Conservation (phyloP, 2,329 filamentous ascomycete species). For the Sarocladiaceae sp. region DNA sequence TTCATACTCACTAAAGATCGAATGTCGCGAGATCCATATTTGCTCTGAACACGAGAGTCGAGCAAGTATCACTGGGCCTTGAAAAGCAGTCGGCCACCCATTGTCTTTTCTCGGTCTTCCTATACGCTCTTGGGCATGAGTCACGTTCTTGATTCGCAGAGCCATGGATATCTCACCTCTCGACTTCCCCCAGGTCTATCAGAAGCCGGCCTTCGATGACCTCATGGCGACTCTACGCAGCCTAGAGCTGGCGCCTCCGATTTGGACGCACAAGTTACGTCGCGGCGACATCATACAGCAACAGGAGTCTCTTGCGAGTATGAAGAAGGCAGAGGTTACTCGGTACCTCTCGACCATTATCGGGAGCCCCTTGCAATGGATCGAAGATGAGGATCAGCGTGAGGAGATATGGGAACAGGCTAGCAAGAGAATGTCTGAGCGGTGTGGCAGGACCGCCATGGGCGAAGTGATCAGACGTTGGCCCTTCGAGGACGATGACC, state of each 20-base stretch:
- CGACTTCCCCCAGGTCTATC: slow-evolving; percentile 80
- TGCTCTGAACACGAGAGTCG: background rate
- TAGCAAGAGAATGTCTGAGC: slow-evolving; percentile 74
- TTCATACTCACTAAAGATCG: too few relatives aligned
- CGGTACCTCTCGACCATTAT: slow-evolving; percentile 68
- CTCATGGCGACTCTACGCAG: slow-evolving; percentile 63
- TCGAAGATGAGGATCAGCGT: slow-evolving; percentile 59
- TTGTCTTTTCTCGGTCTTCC: background rate
- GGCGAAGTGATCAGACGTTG: slow-evolving; percentile 52
- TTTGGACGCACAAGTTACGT: slow-evolving; percentile 54
- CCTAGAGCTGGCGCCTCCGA: slow-evolving; percentile 62
- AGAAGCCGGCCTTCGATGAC: slow-evolving; percentile 61
- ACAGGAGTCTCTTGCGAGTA: slow-evolving; percentile 34
- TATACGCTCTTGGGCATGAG: background rate
- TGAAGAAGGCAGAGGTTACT: slow-evolving; percentile 48
- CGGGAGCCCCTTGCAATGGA: slow-evolving; percentile 63
- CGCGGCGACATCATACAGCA: slow-evolving; percentile 37
- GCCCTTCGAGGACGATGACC: slow-evolving; percentile 38
- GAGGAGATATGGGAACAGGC: slow-evolving; percentile 75
- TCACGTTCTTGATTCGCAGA: background rate
- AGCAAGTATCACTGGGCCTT: too few relatives aligned
- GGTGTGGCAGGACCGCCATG: slow-evolving; percentile 70
- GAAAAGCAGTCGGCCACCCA: background rate
- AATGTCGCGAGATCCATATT: too few relatives aligned
- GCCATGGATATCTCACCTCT: slow-evolving; percentile 26